A percentile compares a stretch with the other conserved stretches of the same genome.
Evolutionary conservation across 176 grass and related monocot species (phyloP).

Genomic region (Zoysia japonica): DNA sequence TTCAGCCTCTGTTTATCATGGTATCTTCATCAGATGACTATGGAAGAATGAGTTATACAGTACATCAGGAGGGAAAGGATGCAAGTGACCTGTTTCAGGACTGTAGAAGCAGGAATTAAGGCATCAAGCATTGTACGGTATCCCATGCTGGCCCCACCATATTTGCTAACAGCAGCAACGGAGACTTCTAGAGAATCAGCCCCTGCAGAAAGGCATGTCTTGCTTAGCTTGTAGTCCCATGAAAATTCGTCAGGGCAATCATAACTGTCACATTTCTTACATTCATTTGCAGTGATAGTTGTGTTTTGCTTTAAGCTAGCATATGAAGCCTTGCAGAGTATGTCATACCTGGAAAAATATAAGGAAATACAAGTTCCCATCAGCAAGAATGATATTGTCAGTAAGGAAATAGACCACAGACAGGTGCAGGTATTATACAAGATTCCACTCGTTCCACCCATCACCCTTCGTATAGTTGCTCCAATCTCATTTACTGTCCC

Average conservation of each 20-base stretch:
- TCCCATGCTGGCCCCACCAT: constrained; percentile 80
- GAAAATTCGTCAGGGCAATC: neutral
- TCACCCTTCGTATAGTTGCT: constrained; percentile 74
- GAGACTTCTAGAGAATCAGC: constrained; percentile 81
- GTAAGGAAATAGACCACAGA: constrained; percentile 14
- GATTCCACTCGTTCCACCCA: constrained; percentile 99
- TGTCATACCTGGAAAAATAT: constrained; percentile 72
- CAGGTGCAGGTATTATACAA: constrained; percentile 54
- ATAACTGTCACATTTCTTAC: constrained; percentile 51
- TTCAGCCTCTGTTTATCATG: constrained; percentile 66
- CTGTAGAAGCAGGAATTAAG: constrained; percentile 85
- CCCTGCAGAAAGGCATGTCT: constrained; percentile 50
- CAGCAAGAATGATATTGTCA: constrained; percentile 13
- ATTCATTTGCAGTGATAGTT: constrained; percentile 70
- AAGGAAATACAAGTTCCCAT: constrained; percentile 31
- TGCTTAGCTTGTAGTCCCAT: constrained; percentile 27
- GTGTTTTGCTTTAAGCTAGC: constrained; percentile 77
- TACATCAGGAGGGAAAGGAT: constrained; percentile 14
- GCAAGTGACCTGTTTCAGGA: constrained; percentile 64
- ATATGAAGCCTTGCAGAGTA: constrained; percentile 98
- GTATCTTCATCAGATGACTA: constrained; percentile 30
- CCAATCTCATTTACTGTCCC: constrained; percentile 95
- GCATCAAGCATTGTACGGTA: constrained; percentile 98
- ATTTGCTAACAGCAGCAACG: constrained; percentile 88
- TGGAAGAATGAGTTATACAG: neutral